Percentiles rank a stretch among this genome's conserved stretches.
These are phyloP conservation scores for Acorus gramineus DNA, from an alignment of 106 monocot species.

Conservation along the genomic window DNA sequence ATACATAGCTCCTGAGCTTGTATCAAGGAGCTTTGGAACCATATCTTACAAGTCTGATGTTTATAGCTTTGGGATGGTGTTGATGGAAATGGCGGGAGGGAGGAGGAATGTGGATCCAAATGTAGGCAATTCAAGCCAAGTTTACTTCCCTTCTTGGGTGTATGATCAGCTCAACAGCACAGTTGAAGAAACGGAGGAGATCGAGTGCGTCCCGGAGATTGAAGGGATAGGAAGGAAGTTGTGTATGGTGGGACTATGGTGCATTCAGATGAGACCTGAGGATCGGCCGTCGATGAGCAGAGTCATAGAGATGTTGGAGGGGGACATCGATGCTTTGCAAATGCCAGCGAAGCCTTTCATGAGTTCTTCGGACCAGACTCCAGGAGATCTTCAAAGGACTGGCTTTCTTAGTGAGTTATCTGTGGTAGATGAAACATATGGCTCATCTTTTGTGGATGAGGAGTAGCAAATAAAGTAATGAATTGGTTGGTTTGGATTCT, in stretches of 20 bases:
- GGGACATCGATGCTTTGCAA: conserved; percentile 2
- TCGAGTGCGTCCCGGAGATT: not conserved
- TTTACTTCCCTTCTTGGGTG: conserved; percentile 39
- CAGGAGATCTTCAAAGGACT: too few species aligned
- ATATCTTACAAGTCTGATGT: conserved; percentile 41
- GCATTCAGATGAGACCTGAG: conserved; percentile 20
- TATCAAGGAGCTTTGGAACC: conserved; percentile 34
- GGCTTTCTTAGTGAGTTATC: too few species aligned
- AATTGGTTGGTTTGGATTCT: too few species aligned
- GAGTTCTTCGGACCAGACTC: too few species aligned
- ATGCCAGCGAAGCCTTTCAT: conserved; percentile 23
- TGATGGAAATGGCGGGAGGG: conserved; percentile 32
- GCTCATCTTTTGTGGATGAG: too few species aligned
- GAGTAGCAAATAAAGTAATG: too few species aligned
- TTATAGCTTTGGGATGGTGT: conserved; percentile 46
- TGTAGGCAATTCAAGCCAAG: conserved; percentile 4
- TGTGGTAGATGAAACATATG: too few species aligned
- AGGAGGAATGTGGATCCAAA: conserved; percentile 24
- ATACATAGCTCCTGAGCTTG: conserved; percentile 42
- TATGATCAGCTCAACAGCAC: conserved; percentile 11
- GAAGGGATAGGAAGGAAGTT: conserved; percentile 18
- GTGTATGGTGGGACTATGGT: conserved; percentile 23
- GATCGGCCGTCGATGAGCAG: conserved; percentile 22
- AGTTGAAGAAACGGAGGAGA: not conserved
- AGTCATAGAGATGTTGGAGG: conserved; percentile 29